Evolutionary conservation across 2,329 filamentous ascomycete genomes (phyloP).

Genomic region (Dothidotthia symphoricarpi): DNA sequence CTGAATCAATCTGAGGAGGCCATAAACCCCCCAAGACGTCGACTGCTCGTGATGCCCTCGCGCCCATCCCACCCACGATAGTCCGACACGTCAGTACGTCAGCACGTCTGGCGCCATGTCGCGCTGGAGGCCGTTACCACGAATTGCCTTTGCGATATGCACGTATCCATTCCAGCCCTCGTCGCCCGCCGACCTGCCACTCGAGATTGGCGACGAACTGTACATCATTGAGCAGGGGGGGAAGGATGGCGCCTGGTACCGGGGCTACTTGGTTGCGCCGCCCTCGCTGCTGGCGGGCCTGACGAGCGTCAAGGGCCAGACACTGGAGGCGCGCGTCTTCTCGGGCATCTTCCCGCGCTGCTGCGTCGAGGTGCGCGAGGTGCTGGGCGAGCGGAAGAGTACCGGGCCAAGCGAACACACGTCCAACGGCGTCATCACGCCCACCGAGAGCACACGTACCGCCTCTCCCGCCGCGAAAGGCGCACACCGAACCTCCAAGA

Average conservation of each 20-base stretch:
- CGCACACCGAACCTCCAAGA: conserved; percentile 19
- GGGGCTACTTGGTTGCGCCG: conserved; percentile 91
- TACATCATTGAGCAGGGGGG: conserved; percentile 98
- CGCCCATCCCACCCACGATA: conserved; percentile 29
- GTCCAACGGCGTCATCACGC: conserved; percentile 41
- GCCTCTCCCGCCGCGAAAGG: conserved; percentile 30
- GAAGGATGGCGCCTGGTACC: conserved; percentile 80
- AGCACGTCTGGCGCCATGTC: conserved; percentile 35
- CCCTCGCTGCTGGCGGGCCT: conserved; percentile 89
- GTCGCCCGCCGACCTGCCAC: conserved; percentile 83
- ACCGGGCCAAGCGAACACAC: conserved; percentile 18
- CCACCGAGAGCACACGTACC: conserved; percentile 39
- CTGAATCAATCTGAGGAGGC: background rate
- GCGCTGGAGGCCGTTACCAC: conserved; percentile 90
- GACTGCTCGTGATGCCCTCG: conserved; percentile 33
- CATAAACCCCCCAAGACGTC: conserved; percentile 2
- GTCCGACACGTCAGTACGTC: conserved; percentile 20
- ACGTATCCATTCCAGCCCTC: conserved; percentile 89
- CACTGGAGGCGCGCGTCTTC: conserved; percentile 91
- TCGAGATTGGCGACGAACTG: conserved; percentile 96
- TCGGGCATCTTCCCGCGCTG: conserved; percentile 96
- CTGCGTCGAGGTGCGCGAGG: conserved; percentile 92
- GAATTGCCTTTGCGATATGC: conserved; percentile 97
- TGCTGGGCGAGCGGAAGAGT: conserved; percentile 63
- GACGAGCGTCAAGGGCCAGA: conserved; percentile 87